Evolutionary conservation across 2,329 filamentous ascomycete species (phyloP).

Genomic region (Sporothrix pseudoabietina): DNA sequence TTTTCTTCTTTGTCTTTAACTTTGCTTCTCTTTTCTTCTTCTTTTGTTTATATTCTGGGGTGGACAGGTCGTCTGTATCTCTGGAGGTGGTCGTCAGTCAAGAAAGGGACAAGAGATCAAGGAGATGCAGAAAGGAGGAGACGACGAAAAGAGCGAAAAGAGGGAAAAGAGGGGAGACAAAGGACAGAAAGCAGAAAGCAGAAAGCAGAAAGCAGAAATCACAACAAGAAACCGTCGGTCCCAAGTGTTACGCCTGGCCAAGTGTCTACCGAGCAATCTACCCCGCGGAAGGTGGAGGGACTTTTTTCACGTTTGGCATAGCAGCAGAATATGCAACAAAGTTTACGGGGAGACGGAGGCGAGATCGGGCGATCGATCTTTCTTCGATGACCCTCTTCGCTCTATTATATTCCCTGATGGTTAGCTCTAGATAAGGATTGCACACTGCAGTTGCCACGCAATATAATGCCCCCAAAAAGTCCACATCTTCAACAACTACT

Average conservation of each 20-base stretch:
- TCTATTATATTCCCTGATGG: background rate
- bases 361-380: background rate
- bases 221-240: background rate
- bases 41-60: constrained; percentile 8
- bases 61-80: background rate
- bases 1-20: background rate
- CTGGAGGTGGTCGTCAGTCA: background rate
- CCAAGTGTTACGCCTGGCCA: background rate
- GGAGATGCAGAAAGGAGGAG: background rate
- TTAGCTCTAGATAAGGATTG: background rate
- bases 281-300: background rate
- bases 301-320: constrained; percentile 2
- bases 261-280: background rate
- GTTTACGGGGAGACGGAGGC: background rate
- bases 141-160: background rate
- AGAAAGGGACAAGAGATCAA: no score
- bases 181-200: constrained; percentile 8
- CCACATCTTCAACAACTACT: background rate
- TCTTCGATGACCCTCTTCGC: background rate
- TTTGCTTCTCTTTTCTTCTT: background rate
- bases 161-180: background rate
- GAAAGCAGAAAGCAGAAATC: background rate
- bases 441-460: background rate
- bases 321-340: background rate
- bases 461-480: background rate